Conservation (phyloP, 192 early-diverging fungal species). For the Paraglomus brasilianum region DNA sequence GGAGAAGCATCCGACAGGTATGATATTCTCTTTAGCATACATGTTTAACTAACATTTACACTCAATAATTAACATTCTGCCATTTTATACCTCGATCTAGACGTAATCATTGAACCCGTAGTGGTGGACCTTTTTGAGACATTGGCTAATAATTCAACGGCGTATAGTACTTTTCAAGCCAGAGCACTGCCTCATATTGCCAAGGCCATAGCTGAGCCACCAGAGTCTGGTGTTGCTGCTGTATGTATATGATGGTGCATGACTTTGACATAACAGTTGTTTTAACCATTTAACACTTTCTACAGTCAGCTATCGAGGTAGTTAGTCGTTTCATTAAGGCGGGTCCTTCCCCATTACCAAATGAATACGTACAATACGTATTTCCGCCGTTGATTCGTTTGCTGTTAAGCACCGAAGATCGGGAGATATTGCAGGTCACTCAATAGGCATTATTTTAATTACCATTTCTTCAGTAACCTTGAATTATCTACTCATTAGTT, state of each 20-base stretch:
- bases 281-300: not conserved
- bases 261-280: not conserved
- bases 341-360: slow-evolving; percentile 71
- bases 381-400: slow-evolving; percentile 82
- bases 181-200: slow-evolving; percentile 73
- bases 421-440: slow-evolving; percentile 71
- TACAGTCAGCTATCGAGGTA: slow-evolving; percentile 69
- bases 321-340: slow-evolving; percentile 69
- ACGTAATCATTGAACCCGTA: slow-evolving; percentile 60
- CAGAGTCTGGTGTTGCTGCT: slow-evolving; percentile 42
- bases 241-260: slow-evolving; percentile 26
- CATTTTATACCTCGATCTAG: slow-evolving; percentile 49
- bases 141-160: slow-evolving; percentile 65
- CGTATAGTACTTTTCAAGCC: slow-evolving; percentile 64
- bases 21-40: not conserved
- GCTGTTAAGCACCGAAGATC: slow-evolving; percentile 66
- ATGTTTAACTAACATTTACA: not conserved
- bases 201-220: slow-evolving; percentile 35
- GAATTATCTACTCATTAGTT: not conserved
- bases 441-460: not conserved
- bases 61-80: slow-evolving; percentile 9
- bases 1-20: slow-evolving; percentile 69
- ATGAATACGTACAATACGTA: slow-evolving; percentile 66
- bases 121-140: slow-evolving; percentile 77
- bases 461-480: not conserved